Evolutionary conservation across 108 stramenopile species (phyloP).

Genomic region (Discostella stelligeroides): DNA sequence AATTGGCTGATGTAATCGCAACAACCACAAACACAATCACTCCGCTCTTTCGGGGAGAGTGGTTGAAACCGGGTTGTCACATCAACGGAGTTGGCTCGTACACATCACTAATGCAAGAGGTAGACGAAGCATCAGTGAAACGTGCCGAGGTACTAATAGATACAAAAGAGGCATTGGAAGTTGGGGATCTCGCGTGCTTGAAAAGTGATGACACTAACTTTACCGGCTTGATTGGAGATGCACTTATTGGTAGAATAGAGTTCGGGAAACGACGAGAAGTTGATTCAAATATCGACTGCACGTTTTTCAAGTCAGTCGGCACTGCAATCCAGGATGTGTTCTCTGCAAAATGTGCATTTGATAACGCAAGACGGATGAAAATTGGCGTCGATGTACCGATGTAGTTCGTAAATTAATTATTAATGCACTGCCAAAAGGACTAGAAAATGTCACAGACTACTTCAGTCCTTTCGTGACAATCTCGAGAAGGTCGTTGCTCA

Average conservation of each 20-base stretch:
- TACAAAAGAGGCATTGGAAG: conserved; percentile 69
- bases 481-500: conserved; percentile 85
- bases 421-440: too few relatives aligned
- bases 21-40: conserved; percentile 69
- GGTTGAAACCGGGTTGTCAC: conserved; percentile 60
- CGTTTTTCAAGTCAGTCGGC: conserved; percentile 79
- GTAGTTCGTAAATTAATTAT: conserved; percentile 10
- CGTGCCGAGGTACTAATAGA: conserved; percentile 64
- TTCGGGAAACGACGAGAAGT: conserved; percentile 30
- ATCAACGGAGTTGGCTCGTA: conserved; percentile 80
- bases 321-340: conserved; percentile 82
- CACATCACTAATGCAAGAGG: conserved; percentile 73
- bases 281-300: conserved; percentile 46
- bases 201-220: conserved; percentile 47
- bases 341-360: conserved; percentile 53
- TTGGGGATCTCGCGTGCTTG: conserved; percentile 68
- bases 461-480: conserved; percentile 76
- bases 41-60: conserved; percentile 59
- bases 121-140: conserved; percentile 44
- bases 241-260: conserved; percentile 26
- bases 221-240: conserved; percentile 63
- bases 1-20: conserved; percentile 65
- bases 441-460: conserved; percentile 1
- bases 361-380: conserved; percentile 24
- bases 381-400: conserved; percentile 39